Percentiles rank a stretch among this genome's conserved stretches.
These are phyloP conservation scores for Crithidia mellificae DNA, from an alignment of 208 protist genomes.

Conservation along the genomic window DNA sequence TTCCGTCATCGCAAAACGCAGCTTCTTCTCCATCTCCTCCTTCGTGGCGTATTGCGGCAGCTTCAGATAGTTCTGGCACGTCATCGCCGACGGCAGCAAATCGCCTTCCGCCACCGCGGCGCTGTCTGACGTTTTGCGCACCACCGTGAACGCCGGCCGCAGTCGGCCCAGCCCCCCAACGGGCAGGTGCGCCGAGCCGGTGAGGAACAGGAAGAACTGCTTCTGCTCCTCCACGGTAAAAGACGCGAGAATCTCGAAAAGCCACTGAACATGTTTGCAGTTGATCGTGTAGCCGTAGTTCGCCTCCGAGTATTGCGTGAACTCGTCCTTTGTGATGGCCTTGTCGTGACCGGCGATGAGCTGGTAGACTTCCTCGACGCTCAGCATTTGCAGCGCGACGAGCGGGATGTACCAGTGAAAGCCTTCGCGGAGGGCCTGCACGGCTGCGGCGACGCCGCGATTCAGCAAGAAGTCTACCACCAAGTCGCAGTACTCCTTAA, in stretches of 20 bases:
- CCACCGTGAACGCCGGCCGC: slow-evolving; percentile 87
- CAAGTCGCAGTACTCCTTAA: slow-evolving; percentile 74
- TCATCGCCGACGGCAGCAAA: slow-evolving; percentile 91
- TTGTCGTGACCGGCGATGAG: slow-evolving; percentile 52
- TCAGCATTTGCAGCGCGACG: slow-evolving; percentile 61
- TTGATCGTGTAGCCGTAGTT: slow-evolving; percentile 87
- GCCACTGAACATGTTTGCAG: slow-evolving; percentile 76
- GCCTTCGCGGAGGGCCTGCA: slow-evolving; percentile 58
- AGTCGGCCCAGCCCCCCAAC: slow-evolving; percentile 76
- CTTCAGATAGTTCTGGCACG: slow-evolving; percentile 94
- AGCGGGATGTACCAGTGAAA: slow-evolving; percentile 82
- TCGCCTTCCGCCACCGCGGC: slow-evolving; percentile 58
- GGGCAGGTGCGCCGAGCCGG: slow-evolving; percentile 81
- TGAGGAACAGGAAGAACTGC: slow-evolving; percentile 90
- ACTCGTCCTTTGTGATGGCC: slow-evolving; percentile 65
- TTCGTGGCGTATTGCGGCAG: slow-evolving; percentile 86
- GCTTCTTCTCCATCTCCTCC: slow-evolving; percentile 83
- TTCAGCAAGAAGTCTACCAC: slow-evolving; percentile 62
- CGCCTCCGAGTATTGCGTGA: slow-evolving; percentile 72
- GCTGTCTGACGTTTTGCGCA: slow-evolving; percentile 83
- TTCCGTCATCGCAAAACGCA: slow-evolving; percentile 86
- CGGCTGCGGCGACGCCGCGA: slow-evolving; percentile 54
- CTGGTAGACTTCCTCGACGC: slow-evolving; percentile 67
- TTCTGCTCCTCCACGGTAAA: slow-evolving; percentile 77
- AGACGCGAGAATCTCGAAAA: slow-evolving; percentile 84